Percentiles rank a stretch among this genome's conserved stretches.
Evolutionary conservation across 2,329 filamentous ascomycete genomes (phyloP).

Genomic region (Neospermospora avenae): DNA sequence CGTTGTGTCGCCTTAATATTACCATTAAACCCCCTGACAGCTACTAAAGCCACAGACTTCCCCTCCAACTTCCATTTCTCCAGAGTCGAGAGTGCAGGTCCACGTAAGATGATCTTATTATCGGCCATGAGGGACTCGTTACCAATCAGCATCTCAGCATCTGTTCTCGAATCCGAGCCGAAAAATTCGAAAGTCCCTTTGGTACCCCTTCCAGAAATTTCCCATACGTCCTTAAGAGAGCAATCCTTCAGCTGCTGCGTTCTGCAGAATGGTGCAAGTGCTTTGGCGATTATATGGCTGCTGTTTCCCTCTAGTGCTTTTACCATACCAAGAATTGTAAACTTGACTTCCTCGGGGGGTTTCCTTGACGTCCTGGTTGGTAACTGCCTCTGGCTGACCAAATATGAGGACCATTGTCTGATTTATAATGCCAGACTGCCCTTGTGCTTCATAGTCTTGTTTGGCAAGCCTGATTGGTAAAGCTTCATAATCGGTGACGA

Average conservation of each 20-base stretch:
- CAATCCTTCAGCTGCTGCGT: slow-evolving; percentile 33
- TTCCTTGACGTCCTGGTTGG: slow-evolving; percentile 47
- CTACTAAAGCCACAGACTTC: slow-evolving; percentile 61
- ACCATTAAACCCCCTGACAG: slow-evolving; percentile 37
- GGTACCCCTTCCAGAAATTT: slow-evolving; percentile 70
- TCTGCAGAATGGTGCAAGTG: slow-evolving; percentile 61
- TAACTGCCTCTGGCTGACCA: slow-evolving; percentile 56
- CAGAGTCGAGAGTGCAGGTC: slow-evolving; percentile 38
- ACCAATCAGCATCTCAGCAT: slow-evolving; percentile 58
- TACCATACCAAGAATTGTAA: slow-evolving; percentile 49
- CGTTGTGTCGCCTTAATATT: neutral
- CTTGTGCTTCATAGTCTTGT: slow-evolving; percentile 4
- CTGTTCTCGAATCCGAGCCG: slow-evolving; percentile 23
- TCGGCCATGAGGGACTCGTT: slow-evolving; percentile 68
- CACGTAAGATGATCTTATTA: slow-evolving; percentile 41
- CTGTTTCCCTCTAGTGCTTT: slow-evolving; percentile 67
- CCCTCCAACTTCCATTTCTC: slow-evolving; percentile 59
- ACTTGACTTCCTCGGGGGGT: slow-evolving; percentile 10
- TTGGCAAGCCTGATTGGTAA: slow-evolving; percentile 22
- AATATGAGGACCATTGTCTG: no score
- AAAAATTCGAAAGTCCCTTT: slow-evolving; percentile 48
- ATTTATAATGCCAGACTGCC: slow-evolving; percentile 34
- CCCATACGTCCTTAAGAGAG: slow-evolving; percentile 50
- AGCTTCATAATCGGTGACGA: slow-evolving; percentile 46
- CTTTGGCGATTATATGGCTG: slow-evolving; percentile 71